Base-by-base conservation (phyloP, 108 stramenopile species). In the Pelagomonas calceolata region DNA sequence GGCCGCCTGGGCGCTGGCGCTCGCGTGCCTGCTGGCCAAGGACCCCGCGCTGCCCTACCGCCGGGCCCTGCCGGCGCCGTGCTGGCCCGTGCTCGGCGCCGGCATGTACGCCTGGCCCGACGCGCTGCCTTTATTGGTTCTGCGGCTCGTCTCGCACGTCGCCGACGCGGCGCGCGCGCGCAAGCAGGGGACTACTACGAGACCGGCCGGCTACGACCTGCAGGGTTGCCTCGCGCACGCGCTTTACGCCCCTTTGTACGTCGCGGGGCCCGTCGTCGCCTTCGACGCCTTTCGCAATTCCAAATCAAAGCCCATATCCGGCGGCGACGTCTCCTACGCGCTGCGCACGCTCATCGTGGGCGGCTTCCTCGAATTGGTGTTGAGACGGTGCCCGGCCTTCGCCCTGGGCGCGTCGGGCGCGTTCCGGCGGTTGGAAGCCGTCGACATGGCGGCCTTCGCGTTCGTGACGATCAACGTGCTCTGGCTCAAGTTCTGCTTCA, bases 401-500 rank as follows among this genome's bases (percentile, higher is more conserved):
- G 46, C 78, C 21, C 46, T 76, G 34, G 45, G 45, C 70, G 68
- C 36, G 39, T 44, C 37, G 32, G 64, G 73, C 29, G 77, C 77
- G n/a, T 71, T 73, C 36, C n/a, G 46, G 16, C 4, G 12, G 15
- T 63, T 80, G 18, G 29, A 31, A 21, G 71, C 76, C 4, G 63
- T 29, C 33, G 79, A 36, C 30, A 36, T 79, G 31, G 79, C 76
- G 4, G 32, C 66, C 32, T 71, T 79, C 32, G 78, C 63, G 30
- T 82, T 79, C 68, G 29, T 72, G 43, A 32, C 78, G 43, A 63
- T 85, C 32, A 76, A 79, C 63, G 39, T 73, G 33, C 81, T 86
- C 79, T 86, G 86, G 86, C 68, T 85, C 44, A 86, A 86, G 77
- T 86, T 86, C 68, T 36, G 79, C 17, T 68, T 81, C 15, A 78